Evolutionary conservation across 2,329 filamentous ascomycete genomes (phyloP).

Genomic region (Dendryphion nanum): DNA sequence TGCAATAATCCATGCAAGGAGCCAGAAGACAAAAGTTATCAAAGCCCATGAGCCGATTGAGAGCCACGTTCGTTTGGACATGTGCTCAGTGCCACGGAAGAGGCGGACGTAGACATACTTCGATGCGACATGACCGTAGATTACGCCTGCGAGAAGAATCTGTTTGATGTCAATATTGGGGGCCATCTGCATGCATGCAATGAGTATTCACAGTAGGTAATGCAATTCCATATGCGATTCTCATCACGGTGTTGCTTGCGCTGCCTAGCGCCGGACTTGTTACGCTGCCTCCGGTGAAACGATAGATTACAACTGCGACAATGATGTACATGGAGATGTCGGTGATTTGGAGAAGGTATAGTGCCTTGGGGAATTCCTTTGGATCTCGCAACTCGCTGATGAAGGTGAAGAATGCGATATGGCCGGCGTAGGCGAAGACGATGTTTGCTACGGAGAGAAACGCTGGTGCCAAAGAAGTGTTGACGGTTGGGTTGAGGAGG

Average conservation of each 20-base stretch:
- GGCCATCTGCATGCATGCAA: too few species aligned
- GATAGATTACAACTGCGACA: constrained; percentile 67
- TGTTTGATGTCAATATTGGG: too few species aligned
- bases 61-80: constrained; percentile 16
- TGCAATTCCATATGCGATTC: constrained; percentile 67
- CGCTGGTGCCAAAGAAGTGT: constrained; percentile 5
- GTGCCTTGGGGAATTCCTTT: constrained; percentile 59
- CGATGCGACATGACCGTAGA: constrained; percentile 64
- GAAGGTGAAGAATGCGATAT: constrained; percentile 66
- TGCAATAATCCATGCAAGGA: constrained; percentile 65
- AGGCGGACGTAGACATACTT: constrained; percentile 65
- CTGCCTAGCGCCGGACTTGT: constrained; percentile 61
- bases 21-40: constrained; percentile 58
- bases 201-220: too few species aligned
- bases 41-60: constrained; percentile 54
- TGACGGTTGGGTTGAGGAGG: constrained; percentile 9
- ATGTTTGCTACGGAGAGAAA: constrained; percentile 53
- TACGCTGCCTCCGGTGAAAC: constrained; percentile 60
- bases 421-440: constrained; percentile 66
- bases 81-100: constrained; percentile 55
- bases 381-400: constrained; percentile 64
- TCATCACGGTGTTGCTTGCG: constrained; percentile 58
- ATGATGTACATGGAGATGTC: constrained; percentile 63
- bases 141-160: constrained; percentile 69
- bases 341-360: constrained; percentile 58